Conservation (phyloP, 2,329 filamentous ascomycete species). For the Penicillium palitans region DNA sequence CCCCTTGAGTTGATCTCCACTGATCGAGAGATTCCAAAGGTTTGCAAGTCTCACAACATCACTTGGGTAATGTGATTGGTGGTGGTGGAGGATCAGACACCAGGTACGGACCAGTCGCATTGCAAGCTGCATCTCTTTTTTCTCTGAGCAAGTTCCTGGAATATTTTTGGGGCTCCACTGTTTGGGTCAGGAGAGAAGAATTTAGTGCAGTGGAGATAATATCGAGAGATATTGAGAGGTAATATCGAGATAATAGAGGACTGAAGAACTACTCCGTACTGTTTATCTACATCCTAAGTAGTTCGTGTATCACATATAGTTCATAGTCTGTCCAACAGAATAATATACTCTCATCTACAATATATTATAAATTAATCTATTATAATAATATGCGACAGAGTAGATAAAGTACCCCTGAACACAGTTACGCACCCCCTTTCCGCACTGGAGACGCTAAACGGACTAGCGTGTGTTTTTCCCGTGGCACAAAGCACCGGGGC, state of each 20-base stretch:
- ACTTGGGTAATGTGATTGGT: slow-evolving; percentile 6
- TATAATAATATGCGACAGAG: too few relatives aligned
- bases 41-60: not conserved
- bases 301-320: not conserved
- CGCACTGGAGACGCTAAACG: slow-evolving; percentile 24
- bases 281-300: too few relatives aligned
- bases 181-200: not conserved
- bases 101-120: slow-evolving; percentile 8
- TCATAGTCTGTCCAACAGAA: not conserved
- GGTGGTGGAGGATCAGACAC: not conserved
- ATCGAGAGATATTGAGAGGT: too few relatives aligned
- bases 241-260: too few relatives aligned
- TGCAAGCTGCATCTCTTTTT: slow-evolving; percentile 3
- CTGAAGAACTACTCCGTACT: too few relatives aligned
- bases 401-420: slow-evolving; percentile 4
- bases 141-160: not conserved
- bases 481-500: not conserved
- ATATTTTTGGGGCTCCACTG: slow-evolving; percentile 1
- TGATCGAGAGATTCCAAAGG: not conserved
- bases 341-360: too few relatives aligned
- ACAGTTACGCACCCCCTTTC: slow-evolving; percentile 23
- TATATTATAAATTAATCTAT: too few relatives aligned
- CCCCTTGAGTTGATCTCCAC: slow-evolving; percentile 1
- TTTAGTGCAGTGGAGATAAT: too few relatives aligned
- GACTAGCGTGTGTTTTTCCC: slow-evolving; percentile 16